phyloP scores from a whole-genome alignment of 177 flowering plant species.

The Tripterygium wilfordii region DNA sequence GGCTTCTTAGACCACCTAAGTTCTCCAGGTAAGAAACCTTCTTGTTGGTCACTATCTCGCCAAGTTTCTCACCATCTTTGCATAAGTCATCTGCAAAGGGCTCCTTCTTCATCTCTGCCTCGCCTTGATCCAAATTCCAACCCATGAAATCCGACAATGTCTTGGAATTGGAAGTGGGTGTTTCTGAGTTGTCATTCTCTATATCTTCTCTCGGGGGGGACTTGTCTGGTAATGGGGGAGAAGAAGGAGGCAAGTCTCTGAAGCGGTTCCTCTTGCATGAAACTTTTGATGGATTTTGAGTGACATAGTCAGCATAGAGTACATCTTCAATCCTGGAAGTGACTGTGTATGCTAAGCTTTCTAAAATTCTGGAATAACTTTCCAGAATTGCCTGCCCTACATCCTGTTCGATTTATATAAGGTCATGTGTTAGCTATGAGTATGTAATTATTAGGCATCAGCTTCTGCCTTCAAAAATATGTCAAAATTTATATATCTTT shows the following conservation, averaged over 20 bases:
- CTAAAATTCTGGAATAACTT: conserved; percentile 70
- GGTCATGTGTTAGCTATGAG: no score
- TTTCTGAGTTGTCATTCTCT: no score
- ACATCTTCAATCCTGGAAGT: conserved; percentile 63
- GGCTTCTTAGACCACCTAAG: conserved; percentile 73
- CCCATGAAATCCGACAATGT: conserved; percentile 67
- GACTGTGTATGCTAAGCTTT: conserved; percentile 61
- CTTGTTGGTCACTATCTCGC: conserved; percentile 35
- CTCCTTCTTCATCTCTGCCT: conserved; percentile 23
- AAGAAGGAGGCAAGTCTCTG: conserved; percentile 2
- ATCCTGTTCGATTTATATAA: conserved; percentile 31
- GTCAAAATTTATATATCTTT: no score
- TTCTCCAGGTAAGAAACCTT: conserved; percentile 65
- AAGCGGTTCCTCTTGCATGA: conserved; percentile 12
- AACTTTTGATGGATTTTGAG: conserved; percentile 33
- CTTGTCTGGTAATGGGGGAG: conserved; percentile 1
- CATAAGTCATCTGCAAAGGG: conserved; percentile 4
- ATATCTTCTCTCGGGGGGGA: no score
- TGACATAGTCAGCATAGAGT: conserved; percentile 41
- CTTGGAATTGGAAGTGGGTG: conserved; percentile 24
- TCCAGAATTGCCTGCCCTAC: conserved; percentile 68
- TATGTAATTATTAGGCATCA: no score
- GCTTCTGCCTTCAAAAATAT: no score
- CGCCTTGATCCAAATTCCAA: conserved; percentile 36
- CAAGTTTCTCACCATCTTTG: conserved; percentile 22